Evolutionary conservation across 148 eudicot genomes (phyloP), one percentile per base, ranked within the genome.

Genomic region (Cornus kousa): DNA sequence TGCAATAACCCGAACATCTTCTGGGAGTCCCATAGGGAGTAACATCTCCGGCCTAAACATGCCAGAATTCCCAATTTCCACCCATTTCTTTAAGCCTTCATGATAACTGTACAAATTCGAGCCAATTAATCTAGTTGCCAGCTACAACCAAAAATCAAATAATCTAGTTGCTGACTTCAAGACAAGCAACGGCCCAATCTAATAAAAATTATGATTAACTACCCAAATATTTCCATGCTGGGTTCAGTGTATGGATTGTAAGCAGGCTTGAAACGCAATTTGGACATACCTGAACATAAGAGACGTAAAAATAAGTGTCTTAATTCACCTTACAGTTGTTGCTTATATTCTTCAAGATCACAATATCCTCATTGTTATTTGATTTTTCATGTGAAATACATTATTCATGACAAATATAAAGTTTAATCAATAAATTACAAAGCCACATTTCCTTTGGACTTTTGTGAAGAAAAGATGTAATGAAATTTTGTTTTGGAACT

Each of bases 161-260:
- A 2, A 5, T 24, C 24, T 55, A 11, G 20, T 5, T 11, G 6
- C 31, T 22, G 64, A 40, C 65, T 32, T 50, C 70, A 31, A 17
- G 9, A 46, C 37, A 77, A 13, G 16, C 9, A 50, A 72, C 39
- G 40, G 19, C 3, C 37, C 17, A 37, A 68, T 48, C 48, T 20
- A 20, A 68, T 23, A 14, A 67, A 35, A 68, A 14, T 28, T 5
- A 75, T 43, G 20, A 48, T 14, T 35, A 28, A 55, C 77, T 82
- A 95, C 99, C 99, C 88, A 79, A 96, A 96, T 67, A 96, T 96
- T 80, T 96, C 99, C 99, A 96, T 96, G 84, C 99, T 94, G 67
- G 98, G 98, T 80, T 94, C 98, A 55, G 98, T 94, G 70, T 94
- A 94, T 33, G 98, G 98, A 83, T 94, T 94, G 85, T 94, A 94